Evolutionary conservation across 228 moss, liverwort and hornwort genomes (phyloP).

Genomic region (Sphagnum fallax): DNA sequence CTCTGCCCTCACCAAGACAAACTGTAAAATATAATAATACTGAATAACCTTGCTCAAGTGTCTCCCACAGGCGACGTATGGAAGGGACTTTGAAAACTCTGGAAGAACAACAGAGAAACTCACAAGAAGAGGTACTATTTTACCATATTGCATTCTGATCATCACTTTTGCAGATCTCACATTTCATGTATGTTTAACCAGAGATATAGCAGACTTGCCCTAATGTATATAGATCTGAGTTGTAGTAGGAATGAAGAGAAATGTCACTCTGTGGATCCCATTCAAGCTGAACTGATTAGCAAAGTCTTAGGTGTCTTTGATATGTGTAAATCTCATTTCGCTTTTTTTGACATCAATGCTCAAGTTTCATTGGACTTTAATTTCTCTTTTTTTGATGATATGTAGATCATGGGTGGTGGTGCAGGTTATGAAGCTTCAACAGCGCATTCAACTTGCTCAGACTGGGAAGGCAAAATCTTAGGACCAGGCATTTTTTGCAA

Average conservation of each 20-base stretch:
- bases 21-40: too few species aligned
- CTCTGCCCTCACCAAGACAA: too few species aligned
- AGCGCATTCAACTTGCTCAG: slow-evolving; percentile 67
- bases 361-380: neutral
- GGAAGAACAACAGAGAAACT: slow-evolving; percentile 72
- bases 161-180: slow-evolving; percentile 4
- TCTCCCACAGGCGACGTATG: slow-evolving; percentile 52
- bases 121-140: slow-evolving; percentile 67
- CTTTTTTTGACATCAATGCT: neutral
- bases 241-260: too few species aligned
- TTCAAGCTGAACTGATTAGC: neutral
- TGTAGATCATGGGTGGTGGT: neutral
- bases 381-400: neutral
- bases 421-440: slow-evolving; percentile 78
- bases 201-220: too few species aligned
- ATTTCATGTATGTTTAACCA: too few species aligned
- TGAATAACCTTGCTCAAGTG: neutral
- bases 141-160: neutral
- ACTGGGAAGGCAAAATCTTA: slow-evolving; percentile 41
- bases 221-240: too few species aligned
- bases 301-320: neutral
- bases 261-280: too few species aligned
- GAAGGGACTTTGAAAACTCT: slow-evolving; percentile 77
- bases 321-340: neutral
- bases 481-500: neutral